phyloP scores from a whole-genome alignment of 2,329 filamentous ascomycete species.

The Cladosporium oxysporum region DNA sequence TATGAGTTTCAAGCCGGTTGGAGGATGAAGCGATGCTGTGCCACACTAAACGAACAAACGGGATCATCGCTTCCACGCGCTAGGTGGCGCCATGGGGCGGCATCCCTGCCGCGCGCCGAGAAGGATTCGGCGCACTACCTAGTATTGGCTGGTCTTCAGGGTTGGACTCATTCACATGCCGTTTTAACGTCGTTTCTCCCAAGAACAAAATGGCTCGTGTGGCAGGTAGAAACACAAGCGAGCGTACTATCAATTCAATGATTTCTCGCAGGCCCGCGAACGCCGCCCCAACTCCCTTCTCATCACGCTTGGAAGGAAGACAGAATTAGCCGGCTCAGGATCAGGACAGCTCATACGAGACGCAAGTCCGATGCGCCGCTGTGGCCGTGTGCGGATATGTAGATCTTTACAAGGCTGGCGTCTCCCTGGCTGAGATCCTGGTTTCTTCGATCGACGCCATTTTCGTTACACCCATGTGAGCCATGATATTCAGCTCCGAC shows the following conservation, averaged over 20 bases:
- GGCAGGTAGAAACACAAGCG: not conserved
- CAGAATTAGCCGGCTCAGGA: not conserved
- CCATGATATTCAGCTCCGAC: not conserved
- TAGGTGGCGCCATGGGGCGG: not conserved
- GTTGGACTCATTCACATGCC: not conserved
- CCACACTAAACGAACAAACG: not conserved
- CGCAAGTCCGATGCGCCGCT: not conserved
- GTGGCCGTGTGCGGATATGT: not conserved
- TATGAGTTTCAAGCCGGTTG: constrained; percentile 5
- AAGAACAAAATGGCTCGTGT: not conserved
- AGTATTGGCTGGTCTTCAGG: not conserved
- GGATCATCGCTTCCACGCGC: not conserved
- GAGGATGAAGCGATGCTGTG: constrained; percentile 7
- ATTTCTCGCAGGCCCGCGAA: not conserved
- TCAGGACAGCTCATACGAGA: not conserved
- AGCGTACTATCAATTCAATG: not conserved
- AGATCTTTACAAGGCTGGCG: not conserved
- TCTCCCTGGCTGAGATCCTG: not conserved
- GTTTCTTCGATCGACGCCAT: not conserved
- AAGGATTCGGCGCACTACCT: constrained; percentile 11
- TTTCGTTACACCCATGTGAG: not conserved
- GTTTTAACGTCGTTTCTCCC: not conserved
- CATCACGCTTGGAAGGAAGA: not conserved
- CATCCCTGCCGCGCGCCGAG: not conserved
- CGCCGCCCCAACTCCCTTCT: not conserved